Conservation (phyloP, 495 filamentous ascomycete genomes). For the Daldinia grandis region DNA sequence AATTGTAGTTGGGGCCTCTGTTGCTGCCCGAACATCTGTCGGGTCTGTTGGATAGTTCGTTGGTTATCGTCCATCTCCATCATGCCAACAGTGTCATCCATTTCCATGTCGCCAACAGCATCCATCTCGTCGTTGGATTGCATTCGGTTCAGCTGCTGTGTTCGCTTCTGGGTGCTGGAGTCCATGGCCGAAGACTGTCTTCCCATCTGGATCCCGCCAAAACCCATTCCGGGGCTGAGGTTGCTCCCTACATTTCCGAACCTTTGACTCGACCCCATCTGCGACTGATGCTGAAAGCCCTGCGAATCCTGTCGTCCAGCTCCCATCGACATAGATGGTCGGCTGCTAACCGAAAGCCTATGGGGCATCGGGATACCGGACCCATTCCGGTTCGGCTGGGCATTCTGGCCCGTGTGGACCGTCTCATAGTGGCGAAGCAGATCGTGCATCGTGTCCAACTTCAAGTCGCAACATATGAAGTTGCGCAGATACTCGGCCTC, state of each 20-base stretch:
- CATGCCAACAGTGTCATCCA: slow-evolving; percentile 81
- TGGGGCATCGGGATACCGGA: slow-evolving; percentile 43
- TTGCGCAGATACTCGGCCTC: slow-evolving; percentile 97
- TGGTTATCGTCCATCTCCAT: slow-evolving; percentile 67
- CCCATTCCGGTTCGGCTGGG: slow-evolving; percentile 49
- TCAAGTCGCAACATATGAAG: slow-evolving; percentile 91
- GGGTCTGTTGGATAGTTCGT: slow-evolving; percentile 67
- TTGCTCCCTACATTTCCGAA: slow-evolving; percentile 33
- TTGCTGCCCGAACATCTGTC: slow-evolving; percentile 75
- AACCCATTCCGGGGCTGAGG: slow-evolving; percentile 43
- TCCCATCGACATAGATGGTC: slow-evolving; percentile 42
- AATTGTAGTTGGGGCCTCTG: slow-evolving; percentile 78
- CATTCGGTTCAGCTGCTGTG: slow-evolving; percentile 44
- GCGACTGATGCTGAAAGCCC: slow-evolving; percentile 51
- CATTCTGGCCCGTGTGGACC: slow-evolving; percentile 68
- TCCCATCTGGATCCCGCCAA: slow-evolving; percentile 58
- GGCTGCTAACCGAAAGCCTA: slow-evolving; percentile 40
- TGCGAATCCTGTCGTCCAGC: slow-evolving; percentile 45
- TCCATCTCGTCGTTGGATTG: slow-evolving; percentile 74
- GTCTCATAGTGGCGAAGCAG: slow-evolving; percentile 97
- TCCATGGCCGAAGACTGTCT: slow-evolving; percentile 49
- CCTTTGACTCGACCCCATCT: slow-evolving; percentile 45
- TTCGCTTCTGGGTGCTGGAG: slow-evolving; percentile 42
- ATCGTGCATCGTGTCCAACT: slow-evolving; percentile 89
- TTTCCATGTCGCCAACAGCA: slow-evolving; percentile 92